Base-by-base conservation (phyloP, 2,329 filamentous ascomycete species). In the Chrysosporium keratinophilum region DNA sequence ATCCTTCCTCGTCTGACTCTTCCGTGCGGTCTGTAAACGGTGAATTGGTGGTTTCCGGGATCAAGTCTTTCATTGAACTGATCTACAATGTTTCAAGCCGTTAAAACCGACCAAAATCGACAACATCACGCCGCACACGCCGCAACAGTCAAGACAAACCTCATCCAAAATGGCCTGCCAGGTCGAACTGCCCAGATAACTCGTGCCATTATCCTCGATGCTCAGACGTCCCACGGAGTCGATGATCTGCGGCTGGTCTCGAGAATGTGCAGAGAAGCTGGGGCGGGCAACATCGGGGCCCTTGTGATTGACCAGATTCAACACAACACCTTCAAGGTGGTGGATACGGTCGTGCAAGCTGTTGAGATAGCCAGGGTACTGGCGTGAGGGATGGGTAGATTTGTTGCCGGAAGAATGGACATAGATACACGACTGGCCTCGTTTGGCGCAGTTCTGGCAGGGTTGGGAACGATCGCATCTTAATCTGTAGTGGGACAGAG, bases 151-250 rank as follows among this genome's bases (percentile, higher is more conserved):
- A 62, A 57, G 39, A 55, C 64, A 55, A 43, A 67, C 64, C 52
- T 61, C 60, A 51, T 55, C 56, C 56, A 67, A 58, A 56, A 67
- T 61, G 12, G 64, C 61, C 31, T 60, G 60, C 65, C 64, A 67
- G 58, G 65, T 65, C 47, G 56, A 58, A 55, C 61, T 65, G 43
- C 61, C 56, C 52, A 67, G 59, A 61, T 67, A 67, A 55, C 58
- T 64, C 39, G 59, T 56, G 50, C 62, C 62, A 55, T 59, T 59
- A 23, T 62, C 56, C 52, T 57, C 52, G 43, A 65, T 55, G 34
- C 58, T 62, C 49, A 66, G 51, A 20, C 34, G 44, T 4, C 49
- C 54, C 34, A 54, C 46, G 3, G 40, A 45, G 34, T 53, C 52
- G 12, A 19, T n/a, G 5, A 54, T 23, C n/a, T 56, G 17, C 6